Conservation (phyloP, 768 basidiomycete species). For the Mycena galericulata region DNA sequence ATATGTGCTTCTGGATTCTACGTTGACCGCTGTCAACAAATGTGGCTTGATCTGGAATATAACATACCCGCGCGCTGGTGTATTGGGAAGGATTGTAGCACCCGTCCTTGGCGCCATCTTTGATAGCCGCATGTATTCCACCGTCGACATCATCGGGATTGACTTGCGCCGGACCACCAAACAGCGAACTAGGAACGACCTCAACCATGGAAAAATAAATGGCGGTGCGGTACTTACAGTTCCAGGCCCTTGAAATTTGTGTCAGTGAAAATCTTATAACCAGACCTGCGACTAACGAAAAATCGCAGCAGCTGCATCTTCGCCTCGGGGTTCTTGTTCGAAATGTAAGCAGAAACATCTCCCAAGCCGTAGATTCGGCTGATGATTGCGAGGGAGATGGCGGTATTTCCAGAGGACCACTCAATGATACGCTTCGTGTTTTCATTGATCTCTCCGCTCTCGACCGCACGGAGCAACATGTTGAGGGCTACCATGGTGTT, state of each 20-base stretch:
- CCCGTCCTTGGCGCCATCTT: slow-evolving; percentile 18
- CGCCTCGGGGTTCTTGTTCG: slow-evolving; percentile 28
- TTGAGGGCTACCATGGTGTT: slow-evolving; percentile 17
- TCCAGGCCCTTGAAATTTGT: not conserved
- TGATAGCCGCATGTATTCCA: slow-evolving; percentile 23
- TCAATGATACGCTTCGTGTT: slow-evolving; percentile 28
- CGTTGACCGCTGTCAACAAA: not conserved
- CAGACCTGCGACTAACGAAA: slow-evolving; percentile 15
- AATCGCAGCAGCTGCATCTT: slow-evolving; percentile 31
- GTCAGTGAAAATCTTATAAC: not conserved
- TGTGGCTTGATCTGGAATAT: not conserved
- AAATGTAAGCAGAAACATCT: slow-evolving; percentile 28
- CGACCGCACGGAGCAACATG: slow-evolving; percentile 29
- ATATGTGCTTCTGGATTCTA: slow-evolving; percentile 31
- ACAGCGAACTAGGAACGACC: slow-evolving; percentile 5
- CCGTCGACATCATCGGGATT: slow-evolving; percentile 25
- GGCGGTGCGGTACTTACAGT: not conserved
- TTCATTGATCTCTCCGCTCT: slow-evolving; percentile 24
- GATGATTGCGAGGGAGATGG: slow-evolving; percentile 30
- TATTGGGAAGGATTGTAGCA: slow-evolving; percentile 29
- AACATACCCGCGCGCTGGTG: slow-evolving; percentile 19
- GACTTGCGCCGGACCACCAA: slow-evolving; percentile 30
- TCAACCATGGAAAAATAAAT: not conserved
- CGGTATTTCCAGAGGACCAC: slow-evolving; percentile 30
- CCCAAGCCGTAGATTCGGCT: slow-evolving; percentile 21